These are phyloP conservation scores for Lactarius indigo DNA, from an alignment of 768 basidiomycete species.

Conservation along the genomic window DNA sequence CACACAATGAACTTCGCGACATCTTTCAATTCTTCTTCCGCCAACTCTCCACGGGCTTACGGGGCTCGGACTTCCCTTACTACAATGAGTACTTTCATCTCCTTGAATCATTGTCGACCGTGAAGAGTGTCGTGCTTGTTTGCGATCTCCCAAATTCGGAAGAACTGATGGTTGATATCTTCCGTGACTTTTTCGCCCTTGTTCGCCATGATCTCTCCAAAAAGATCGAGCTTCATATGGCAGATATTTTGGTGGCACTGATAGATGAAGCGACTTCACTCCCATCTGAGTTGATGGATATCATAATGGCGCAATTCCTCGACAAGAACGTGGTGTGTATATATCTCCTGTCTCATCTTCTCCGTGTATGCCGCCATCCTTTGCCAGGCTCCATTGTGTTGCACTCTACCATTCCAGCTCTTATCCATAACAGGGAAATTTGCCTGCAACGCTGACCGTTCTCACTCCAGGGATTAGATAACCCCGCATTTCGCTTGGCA, in stretches of 20 bases:
- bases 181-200: constrained; percentile 78
- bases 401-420: background rate
- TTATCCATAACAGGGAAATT: background rate
- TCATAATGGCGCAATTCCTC: constrained; percentile 80
- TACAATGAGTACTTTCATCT: constrained; percentile 93
- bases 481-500: constrained; percentile 77
- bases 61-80: constrained; percentile 74
- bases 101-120: constrained; percentile 88
- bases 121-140: constrained; percentile 91
- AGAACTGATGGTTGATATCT: constrained; percentile 77
- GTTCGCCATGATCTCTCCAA: constrained; percentile 70
- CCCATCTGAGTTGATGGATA: constrained; percentile 76
- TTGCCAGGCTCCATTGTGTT: too few species aligned
- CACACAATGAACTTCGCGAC: constrained; percentile 81
- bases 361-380: background rate
- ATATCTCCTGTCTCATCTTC: background rate
- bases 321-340: constrained; percentile 66
- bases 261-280: constrained; percentile 82
- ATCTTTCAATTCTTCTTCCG: constrained; percentile 96
- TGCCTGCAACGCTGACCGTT: constrained; percentile 9
- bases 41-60: constrained; percentile 74
- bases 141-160: constrained; percentile 89
- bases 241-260: constrained; percentile 86
- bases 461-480: constrained; percentile 53
- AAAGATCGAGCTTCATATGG: constrained; percentile 81